Evolutionary conservation across 495 filamentous ascomycete genomes (phyloP), one percentile per base, ranked within the genome.

Genomic region (Trichocladium uniseriatum): DNA sequence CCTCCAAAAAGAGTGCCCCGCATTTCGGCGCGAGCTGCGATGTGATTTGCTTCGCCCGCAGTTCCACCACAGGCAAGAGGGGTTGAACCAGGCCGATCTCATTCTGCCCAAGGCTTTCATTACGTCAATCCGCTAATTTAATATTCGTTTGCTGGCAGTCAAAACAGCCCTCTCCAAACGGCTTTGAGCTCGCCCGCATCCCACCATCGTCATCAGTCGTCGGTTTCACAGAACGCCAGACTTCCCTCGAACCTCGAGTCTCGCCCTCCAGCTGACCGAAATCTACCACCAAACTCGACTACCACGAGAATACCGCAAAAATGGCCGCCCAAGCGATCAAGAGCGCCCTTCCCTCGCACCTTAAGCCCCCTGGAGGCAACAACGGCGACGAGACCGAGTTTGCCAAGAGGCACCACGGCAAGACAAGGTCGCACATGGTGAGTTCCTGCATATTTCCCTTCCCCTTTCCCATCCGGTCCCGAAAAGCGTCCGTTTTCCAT

Each of bases 361-460:
- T 96, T 52, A 87, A 84, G 74, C 71, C 79, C 72, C 35, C 70
- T 3, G 15, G 21, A 68, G 60, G 58, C 50, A 41, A 70, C 70
- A 61, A 57, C 44, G 56, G 70, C 55, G 75, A 77, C 53, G 82
- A 81, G 51, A 62, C 57, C 31, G 66, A 76, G 56, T 73, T 76
- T 39, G 62, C 69, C 62, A 73, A 78, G 57, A 87, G 86, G 70
- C 89, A 94, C 63, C 90, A 96, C 69, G 89, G 88, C 58, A 96
- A 96, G 79, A 83, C 88, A 45, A 86, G 90, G 63, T 94, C 88
- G 31, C 89, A 95, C 69, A 87, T 96, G 85, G 90, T 94, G 71
- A 82, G 89, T 87, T 41, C 29, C 40, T 32, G 18, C 20, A 42
- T 31, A 16, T 29, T 55, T 48, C n/a, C 44, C 34, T 41, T 43